Conservation (phyloP, 768 basidiomycete species). For the Cytidiella melzeri region DNA sequence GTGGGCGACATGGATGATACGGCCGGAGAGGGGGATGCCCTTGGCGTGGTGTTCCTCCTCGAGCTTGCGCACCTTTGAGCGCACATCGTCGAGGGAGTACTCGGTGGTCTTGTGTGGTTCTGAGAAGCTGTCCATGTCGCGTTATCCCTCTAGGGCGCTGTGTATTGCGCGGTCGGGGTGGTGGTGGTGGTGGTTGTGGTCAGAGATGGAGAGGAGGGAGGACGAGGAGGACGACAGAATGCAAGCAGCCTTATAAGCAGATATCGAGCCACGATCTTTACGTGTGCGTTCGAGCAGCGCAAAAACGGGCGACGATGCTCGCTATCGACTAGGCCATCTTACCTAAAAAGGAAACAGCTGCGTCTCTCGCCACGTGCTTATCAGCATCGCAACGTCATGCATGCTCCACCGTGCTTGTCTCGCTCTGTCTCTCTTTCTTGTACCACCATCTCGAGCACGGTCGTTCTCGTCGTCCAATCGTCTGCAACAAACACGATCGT, state of each 20-base stretch:
- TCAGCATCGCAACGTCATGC: constrained; percentile 9
- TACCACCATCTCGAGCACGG: neutral
- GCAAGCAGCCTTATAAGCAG: neutral
- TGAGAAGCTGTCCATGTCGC: constrained; percentile 64
- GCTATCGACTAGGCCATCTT: constrained; percentile 4
- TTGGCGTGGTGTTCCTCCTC: constrained; percentile 66
- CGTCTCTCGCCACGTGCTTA: neutral
- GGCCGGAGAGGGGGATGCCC: constrained; percentile 72
- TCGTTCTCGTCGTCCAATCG: neutral
- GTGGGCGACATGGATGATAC: constrained; percentile 89
- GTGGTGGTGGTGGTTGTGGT: neutral
- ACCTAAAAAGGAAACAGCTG: constrained; percentile 5
- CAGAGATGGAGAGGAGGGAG: neutral
- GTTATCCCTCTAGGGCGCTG: neutral
- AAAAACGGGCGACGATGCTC: neutral
- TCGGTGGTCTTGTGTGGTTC: constrained; percentile 39
- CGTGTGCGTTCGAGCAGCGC: neutral
- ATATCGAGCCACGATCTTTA: neutral
- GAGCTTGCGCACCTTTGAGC: constrained; percentile 62
- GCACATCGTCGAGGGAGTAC: constrained; percentile 60
- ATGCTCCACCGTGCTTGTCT: neutral
- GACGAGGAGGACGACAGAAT: neutral
- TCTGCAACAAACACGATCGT: no score
- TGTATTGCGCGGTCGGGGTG: neutral
- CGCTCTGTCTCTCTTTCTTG: neutral